Evolutionary conservation across 2,329 filamentous ascomycete species (phyloP).

Genomic region (Lecanicillium sp.): DNA sequence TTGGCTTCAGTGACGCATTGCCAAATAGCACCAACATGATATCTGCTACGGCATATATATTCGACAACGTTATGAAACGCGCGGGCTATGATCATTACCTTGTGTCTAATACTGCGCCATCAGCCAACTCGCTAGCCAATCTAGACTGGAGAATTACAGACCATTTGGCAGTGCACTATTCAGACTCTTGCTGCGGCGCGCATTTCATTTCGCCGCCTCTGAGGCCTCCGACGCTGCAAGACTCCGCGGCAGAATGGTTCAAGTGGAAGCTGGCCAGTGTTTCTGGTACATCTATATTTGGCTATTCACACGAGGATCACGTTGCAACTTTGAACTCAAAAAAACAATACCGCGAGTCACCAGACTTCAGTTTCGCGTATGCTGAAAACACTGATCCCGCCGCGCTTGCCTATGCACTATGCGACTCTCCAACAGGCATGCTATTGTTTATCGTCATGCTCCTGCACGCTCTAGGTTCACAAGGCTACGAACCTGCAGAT

Average conservation of each 20-base stretch:
- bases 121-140: slow-evolving; percentile 32
- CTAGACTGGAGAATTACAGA: slow-evolving; percentile 44
- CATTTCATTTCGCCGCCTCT: slow-evolving; percentile 54
- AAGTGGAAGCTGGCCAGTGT: slow-evolving; percentile 48
- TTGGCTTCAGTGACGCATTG: slow-evolving; percentile 59
- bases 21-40: slow-evolving; percentile 40
- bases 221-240: slow-evolving; percentile 34
- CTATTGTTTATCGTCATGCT: slow-evolving; percentile 44
- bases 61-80: slow-evolving; percentile 51
- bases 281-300: slow-evolving; percentile 41
- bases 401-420: slow-evolving; percentile 50
- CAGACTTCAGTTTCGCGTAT: slow-evolving; percentile 13
- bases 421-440: slow-evolving; percentile 52
- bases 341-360: slow-evolving; percentile 11
- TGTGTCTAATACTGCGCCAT: slow-evolving; percentile 43
- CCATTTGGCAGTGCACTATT: slow-evolving; percentile 37
- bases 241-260: slow-evolving; percentile 38
- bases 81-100: slow-evolving; percentile 53
- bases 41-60: slow-evolving; percentile 42
- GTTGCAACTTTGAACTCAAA: slow-evolving; percentile 15
- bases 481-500: slow-evolving; percentile 38
- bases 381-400: slow-evolving; percentile 33
- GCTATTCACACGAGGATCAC: slow-evolving; percentile 47
- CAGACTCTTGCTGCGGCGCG: slow-evolving; percentile 45
- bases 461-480: slow-evolving; percentile 31